Evolutionary conservation across 2,329 filamentous ascomycete genomes (phyloP), one percentile per base, ranked within the genome.

Genomic region (Teratosphaeria pseudoeucalypti): DNA sequence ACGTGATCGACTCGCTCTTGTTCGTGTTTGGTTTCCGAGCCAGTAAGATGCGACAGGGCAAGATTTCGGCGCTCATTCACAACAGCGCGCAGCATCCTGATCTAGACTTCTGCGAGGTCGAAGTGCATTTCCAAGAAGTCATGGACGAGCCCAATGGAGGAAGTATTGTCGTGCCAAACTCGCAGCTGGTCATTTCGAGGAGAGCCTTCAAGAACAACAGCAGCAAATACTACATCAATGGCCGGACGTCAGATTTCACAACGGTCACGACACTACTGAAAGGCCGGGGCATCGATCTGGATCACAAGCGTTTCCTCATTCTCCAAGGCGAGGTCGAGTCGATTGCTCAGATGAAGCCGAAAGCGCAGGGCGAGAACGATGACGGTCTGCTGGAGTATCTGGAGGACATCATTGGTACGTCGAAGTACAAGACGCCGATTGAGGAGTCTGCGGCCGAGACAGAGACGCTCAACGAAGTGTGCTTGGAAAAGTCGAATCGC

Each of bases 11-110:
- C 75, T 96, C 94, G 2, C 79, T 99, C 32, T 83, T 99, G 0
- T 99, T 99, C 70, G 94, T 99, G n/a, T 99, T 99, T 71, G 94
- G 95, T 58, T 99, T 99, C 78, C 87, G 94, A 61, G 94, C 94
- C 52, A 97, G 92, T 80, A 99, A 99, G 77, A 99, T 99, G 94
- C 84, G 94, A 70, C 94, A 99, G 74, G 94, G 94, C 70, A 99
- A 99, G 77, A 91, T 99, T 55, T 99, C 94, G 0, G 94, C 94
- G 3, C 79, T 99, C 55, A 99, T 99, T 66, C 94, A 99, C 77
- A 99, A 97, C 73, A 97, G 94, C 12, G 92, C 91, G 0, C 84
- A 89, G 59, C 85, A 88, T 66, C 91, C 91, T 0, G 83, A 96
- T 67, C 77, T 99, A 23, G 89, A 95, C 55, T 86, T 87, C 70